These are phyloP conservation scores for Saccharomyces hybrid DNA, from an alignment of 1,139 yeast genomes.

Conservation along the genomic window DNA sequence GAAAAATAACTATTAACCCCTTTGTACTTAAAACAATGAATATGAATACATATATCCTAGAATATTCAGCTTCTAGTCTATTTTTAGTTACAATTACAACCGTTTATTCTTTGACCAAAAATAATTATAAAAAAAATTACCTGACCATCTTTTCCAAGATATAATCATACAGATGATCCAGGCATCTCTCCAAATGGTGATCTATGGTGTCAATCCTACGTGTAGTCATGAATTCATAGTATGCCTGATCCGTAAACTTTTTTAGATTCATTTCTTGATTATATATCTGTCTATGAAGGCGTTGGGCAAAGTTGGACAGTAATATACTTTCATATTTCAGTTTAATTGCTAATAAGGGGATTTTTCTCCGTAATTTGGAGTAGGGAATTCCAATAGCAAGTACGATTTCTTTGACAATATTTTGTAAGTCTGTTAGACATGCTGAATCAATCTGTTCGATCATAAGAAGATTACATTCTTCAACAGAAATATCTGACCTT, in stretches of 20 bases:
- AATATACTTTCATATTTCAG: conserved; percentile 27
- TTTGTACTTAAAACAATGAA: not conserved
- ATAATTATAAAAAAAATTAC: not conserved
- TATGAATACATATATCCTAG: not conserved
- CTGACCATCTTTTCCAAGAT: conserved; percentile 3
- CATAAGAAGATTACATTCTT: not conserved
- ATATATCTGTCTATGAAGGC: conserved; percentile 24
- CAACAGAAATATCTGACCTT: not conserved
- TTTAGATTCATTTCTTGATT: conserved; percentile 23
- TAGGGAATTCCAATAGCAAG: conserved; percentile 30
- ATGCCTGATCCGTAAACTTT: conserved; percentile 19
- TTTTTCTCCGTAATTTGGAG: conserved; percentile 24
- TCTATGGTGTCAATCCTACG: conserved; percentile 17
- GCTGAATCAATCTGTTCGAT: not conserved
- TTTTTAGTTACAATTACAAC: not conserved
- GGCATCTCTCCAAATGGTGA: conserved; percentile 22
- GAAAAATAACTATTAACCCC: too few relatives aligned
- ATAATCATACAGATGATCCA: conserved; percentile 17
- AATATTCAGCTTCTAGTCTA: not conserved
- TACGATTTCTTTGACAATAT: conserved; percentile 28
- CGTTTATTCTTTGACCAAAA: not conserved
- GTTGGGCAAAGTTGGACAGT: conserved; percentile 28
- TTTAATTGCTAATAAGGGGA: conserved; percentile 27
- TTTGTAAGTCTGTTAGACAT: conserved; percentile 21
- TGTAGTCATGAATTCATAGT: conserved; percentile 15